Base-by-base conservation (phyloP, 2,329 filamentous ascomycete genomes). In the Teratosphaeria zuluensis region DNA sequence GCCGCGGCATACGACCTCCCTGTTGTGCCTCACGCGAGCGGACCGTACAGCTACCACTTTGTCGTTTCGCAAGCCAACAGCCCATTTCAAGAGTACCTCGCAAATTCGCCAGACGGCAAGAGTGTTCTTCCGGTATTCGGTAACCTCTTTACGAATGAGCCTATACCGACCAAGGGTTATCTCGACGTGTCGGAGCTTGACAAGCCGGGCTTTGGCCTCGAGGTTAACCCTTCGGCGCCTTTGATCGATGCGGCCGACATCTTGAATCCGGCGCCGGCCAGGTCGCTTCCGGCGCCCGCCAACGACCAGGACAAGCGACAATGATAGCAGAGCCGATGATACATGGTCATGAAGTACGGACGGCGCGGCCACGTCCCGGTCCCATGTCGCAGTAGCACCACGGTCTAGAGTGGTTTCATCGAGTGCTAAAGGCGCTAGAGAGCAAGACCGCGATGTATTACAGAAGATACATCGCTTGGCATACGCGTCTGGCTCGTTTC, bases 11-110 rank as follows among this genome's bases (percentile, higher is more conserved):
- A 96, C 74, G 92, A 96, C 70, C 88, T 96, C 61, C 92, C 92
- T 12, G 91, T 96, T 16, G 90, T 96, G 14, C 92, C 92, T n/a
- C 92, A 96, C 71, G 92, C 92, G 52, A 94, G 88, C 62, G 92
- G 92, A 1, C 89, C 92, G 2, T 96, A 96, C 78, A 94, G 89
- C 69, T 96, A 96, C 76, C 92, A 96, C 76, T 96, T 95, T 71
- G 92, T 96, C 64, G 87, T 96, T 61, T 95, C 90, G 52, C 92
- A 96, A 75, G 84, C 89, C 63, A 95, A 96, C 77, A 89, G 88
- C 14, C 92, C 92, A 4, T 96, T 96, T 81, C 92, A 96, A 74
- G 92, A 96, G 75, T 96, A 96, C 70, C 82, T 96, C 28, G 92
- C 92, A 66, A 96, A 96, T 77, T 95, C 90, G 1, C 84, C 91